Base-by-base conservation (phyloP, 2,329 filamentous ascomycete genomes). In the Drechmeria coniospora region DNA sequence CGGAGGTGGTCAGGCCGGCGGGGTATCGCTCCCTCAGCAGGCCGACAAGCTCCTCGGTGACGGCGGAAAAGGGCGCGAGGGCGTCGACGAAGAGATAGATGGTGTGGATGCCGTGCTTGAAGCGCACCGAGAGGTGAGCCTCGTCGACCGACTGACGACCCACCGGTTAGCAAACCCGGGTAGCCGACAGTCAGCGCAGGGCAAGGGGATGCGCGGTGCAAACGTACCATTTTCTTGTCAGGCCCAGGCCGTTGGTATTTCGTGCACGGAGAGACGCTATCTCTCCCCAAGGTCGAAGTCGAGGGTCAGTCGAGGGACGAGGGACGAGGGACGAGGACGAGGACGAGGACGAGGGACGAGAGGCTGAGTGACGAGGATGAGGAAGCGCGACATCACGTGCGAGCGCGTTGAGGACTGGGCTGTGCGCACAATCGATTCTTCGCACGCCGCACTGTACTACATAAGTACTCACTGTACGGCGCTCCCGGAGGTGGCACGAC, bases 81-180 rank as follows among this genome's bases (percentile, higher is more conserved):
- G 71, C 56, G 21, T 71, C 63, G 25, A 77, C 62, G 35, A 79
- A 74, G 32, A 84, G 59, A 41, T 79, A 69, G 37, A 83, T 61
- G 4, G 77, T 84, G 41, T 74, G 68, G 32, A 71, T 69, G 44
- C 77, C 73, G 47, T 79, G 66, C 50, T 82, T 83, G 55, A 86
- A 73, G 33, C 74, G 66, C 30, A 86, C 56, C 8, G 77, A 80
- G 41, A 69, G 61, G 38, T 65, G 57, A n/a, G 61, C 54, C 24
- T 70, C 61, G 33, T 56, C 51, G 13, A 56, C 20, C n/a, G n/a
- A n/a, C n/a, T n/a, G n/a, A n/a, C n/a, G n/a, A n/a, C n/a, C n/a
- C n/a, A n/a, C n/a, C n/a, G n/a, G n/a, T n/a, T n/a, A n/a, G n/a
- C n/a, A n/a, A n/a, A n/a, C n/a, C n/a, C n/a, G n/a, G n/a, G n/a